Evolutionary conservation across 78 protist species (phyloP).

Genomic region (Dictyostelium purpureum): DNA sequence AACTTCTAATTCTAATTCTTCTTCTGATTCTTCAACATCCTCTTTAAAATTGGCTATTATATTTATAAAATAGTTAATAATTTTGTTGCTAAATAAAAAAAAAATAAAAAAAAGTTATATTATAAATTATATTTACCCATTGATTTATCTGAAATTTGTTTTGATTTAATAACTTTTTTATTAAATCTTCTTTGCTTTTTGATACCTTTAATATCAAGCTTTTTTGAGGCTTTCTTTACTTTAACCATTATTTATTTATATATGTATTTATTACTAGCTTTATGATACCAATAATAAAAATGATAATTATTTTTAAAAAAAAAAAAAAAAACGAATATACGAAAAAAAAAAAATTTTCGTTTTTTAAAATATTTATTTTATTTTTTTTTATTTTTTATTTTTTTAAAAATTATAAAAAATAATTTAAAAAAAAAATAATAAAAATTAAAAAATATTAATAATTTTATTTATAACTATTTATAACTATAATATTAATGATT

Average conservation of each 20-base stretch:
- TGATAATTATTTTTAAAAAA: too few relatives aligned
- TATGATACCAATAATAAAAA: too few relatives aligned
- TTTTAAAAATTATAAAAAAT: too few relatives aligned
- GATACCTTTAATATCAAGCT: conserved; percentile 23
- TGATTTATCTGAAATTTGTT: conserved; percentile 2
- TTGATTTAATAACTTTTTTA: background rate
- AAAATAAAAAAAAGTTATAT: background rate
- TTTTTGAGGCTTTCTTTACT: conserved; percentile 48
- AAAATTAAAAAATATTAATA: too few relatives aligned
- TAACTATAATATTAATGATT: too few relatives aligned
- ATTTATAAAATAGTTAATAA: background rate
- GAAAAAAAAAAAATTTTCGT: too few relatives aligned
- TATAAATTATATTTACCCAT: background rate
- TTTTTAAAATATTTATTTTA: too few relatives aligned
- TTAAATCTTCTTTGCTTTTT: conserved; percentile 53
- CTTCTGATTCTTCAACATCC: conserved; percentile 11
- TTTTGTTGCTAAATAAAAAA: background rate
- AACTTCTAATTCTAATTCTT: conserved; percentile 34
- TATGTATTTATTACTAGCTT: too few relatives aligned
- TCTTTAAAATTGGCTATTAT: conserved; percentile 20
- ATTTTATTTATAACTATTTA: too few relatives aligned
- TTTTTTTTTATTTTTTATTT: too few relatives aligned
- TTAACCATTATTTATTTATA: conserved; percentile 13
- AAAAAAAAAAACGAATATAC: too few relatives aligned
- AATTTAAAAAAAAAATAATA: too few relatives aligned